Base-by-base conservation (phyloP, 2,329 filamentous ascomycete genomes). In the Colletotrichum musicola region DNA sequence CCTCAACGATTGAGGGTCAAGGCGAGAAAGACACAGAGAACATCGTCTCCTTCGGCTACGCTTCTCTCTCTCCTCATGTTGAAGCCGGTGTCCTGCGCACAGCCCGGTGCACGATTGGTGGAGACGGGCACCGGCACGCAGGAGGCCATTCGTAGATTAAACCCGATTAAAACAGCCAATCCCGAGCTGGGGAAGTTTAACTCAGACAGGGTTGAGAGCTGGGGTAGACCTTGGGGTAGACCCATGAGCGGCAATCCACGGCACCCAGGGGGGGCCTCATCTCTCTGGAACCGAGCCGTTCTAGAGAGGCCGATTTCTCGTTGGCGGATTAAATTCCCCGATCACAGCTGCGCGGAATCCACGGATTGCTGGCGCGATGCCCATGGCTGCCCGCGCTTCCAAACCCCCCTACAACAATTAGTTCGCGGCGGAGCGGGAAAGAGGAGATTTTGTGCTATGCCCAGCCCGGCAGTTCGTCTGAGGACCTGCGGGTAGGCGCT, bases 321-420 rank as follows among this genome's bases (percentile, higher is more conserved):
- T 68, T 60, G 65, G 65, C 65, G 62, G 62, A 65, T 68, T 51
- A 46, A 68, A 56, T 68, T 27, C 22, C 18, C 59, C 58, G 18
- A 42, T 6, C 35, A 25, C 27, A 20, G 35, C 38, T 38, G n/a
- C 10, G 42, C 44, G 18, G 47, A 42, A 18, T 2, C 40, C 40
- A 42, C 40, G 40, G 38, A 14, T 14, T 40, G 18, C 44, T 50
- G 35, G 22, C n/a, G 49, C 22, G 20, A 38, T 46, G 40, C 18
- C 27, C 20, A 35, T 35, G 30, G 30, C 10, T 35, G 22, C 30
- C 30, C 30, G 30, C 30, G 30, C 22, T 4, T 25, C 4, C 30
- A 35, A 35, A 9, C 7, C 30, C 30, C 30, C 10, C 30, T 10
- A 35, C 9, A 20, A 27, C 38, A 46, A 27, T 49, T 9, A 20